phyloP scores from a whole-genome alignment of 805 yeast species.

The Zygosaccharomyces siamensis region DNA sequence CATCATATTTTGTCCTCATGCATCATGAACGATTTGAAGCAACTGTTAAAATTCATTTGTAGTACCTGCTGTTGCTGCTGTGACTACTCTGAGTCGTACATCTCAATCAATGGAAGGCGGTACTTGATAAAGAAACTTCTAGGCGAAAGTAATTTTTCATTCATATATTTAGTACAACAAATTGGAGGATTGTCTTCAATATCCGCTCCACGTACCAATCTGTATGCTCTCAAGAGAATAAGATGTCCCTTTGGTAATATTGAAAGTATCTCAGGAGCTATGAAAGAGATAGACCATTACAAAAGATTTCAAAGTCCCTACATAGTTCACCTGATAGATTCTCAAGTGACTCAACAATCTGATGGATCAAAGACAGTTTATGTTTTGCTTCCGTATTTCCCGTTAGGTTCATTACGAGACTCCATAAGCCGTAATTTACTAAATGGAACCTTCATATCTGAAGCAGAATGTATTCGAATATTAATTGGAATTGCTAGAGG shows the following conservation, averaged over 20 bases:
- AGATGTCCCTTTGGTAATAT: constrained; percentile 78
- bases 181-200: constrained; percentile 33
- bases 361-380: constrained; percentile 80
- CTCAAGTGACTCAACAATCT: constrained; percentile 61
- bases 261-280: constrained; percentile 65
- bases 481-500: constrained; percentile 73
- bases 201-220: constrained; percentile 21
- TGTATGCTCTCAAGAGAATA: constrained; percentile 77
- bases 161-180: constrained; percentile 70
- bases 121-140: constrained; percentile 65
- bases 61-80: constrained; percentile 33
- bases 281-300: constrained; percentile 74
- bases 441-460: constrained; percentile 49
- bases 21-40: constrained; percentile 10
- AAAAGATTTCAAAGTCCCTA: constrained; percentile 64
- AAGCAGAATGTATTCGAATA: constrained; percentile 56
- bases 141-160: constrained; percentile 89
- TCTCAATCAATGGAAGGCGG: constrained; percentile 50
- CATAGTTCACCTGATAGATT: constrained; percentile 66
- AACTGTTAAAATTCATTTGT: constrained; percentile 10
- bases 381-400: constrained; percentile 74
- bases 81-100: constrained; percentile 47
- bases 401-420: constrained; percentile 74
- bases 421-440: constrained; percentile 61
- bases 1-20: background rate